These are phyloP conservation scores for Aspergillus brasiliensis DNA, from an alignment of 2,329 filamentous ascomycete species.

Conservation along the genomic window DNA sequence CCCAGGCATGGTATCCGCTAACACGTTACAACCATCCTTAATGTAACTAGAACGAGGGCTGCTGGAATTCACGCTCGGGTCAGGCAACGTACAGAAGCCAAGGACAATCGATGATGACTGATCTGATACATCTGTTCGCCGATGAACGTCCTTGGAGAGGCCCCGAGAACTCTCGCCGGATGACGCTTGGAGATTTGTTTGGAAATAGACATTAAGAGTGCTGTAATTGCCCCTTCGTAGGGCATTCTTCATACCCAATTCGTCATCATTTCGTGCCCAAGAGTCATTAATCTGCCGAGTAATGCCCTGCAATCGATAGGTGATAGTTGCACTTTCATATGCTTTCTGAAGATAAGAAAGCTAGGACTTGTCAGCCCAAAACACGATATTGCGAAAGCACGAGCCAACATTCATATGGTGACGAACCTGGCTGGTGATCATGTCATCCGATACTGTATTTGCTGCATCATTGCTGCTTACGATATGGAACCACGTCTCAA, in stretches of 20 bases:
- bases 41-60: slow-evolving; percentile 46
- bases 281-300: slow-evolving; percentile 56
- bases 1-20: slow-evolving; percentile 59
- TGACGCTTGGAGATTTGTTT: slow-evolving; percentile 51
- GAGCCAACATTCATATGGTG: not conserved
- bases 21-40: slow-evolving; percentile 60
- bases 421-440: slow-evolving; percentile 40
- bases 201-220: slow-evolving; percentile 62
- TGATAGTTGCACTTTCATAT: slow-evolving; percentile 50
- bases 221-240: slow-evolving; percentile 57
- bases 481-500: slow-evolving; percentile 49
- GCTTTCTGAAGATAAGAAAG: slow-evolving; percentile 47
- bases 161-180: slow-evolving; percentile 25
- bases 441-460: slow-evolving; percentile 32
- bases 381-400: not conserved
- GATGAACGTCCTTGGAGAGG: slow-evolving; percentile 29
- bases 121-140: slow-evolving; percentile 13
- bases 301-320: slow-evolving; percentile 53
- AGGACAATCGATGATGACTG: slow-evolving; percentile 44
- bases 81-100: slow-evolving; percentile 57
- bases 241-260: slow-evolving; percentile 54
- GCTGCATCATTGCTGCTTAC: slow-evolving; percentile 36
- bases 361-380: slow-evolving; percentile 10
- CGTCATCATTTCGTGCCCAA: slow-evolving; percentile 56
- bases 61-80: slow-evolving; percentile 42